A percentile compares a stretch with the other conserved stretches of the same genome.
Conservation (phyloP, 2,329 filamentous ascomycete species). For the Penicillium sp. region DNA sequence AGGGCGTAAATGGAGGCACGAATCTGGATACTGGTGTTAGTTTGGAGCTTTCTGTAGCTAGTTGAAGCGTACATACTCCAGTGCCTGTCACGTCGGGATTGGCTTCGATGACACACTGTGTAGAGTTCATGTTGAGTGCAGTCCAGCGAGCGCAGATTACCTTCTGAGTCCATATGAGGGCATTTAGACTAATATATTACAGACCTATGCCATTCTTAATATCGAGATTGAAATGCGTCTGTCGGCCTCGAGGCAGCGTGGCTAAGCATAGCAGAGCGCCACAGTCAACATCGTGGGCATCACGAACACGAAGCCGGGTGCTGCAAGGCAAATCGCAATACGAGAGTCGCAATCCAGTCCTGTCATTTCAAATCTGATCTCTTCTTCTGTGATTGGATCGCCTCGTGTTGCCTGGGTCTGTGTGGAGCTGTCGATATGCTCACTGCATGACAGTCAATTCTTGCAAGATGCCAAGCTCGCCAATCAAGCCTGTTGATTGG, state of each 20-base stretch:
- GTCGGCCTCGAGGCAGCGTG: too few relatives aligned
- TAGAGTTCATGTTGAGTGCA: conserved; percentile 14
- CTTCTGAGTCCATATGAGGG: too few relatives aligned
- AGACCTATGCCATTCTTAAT: too few relatives aligned
- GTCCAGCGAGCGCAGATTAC: too few relatives aligned
- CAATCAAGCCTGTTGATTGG: too few relatives aligned
- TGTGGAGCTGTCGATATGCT: conserved; percentile 7
- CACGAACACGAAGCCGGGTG: background rate
- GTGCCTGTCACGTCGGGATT: conserved; percentile 15
- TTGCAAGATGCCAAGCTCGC: too few relatives aligned
- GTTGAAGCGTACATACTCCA: conserved; percentile 17
- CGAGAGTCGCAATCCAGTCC: background rate
- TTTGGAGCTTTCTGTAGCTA: too few relatives aligned
- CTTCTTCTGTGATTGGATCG: conserved; percentile 10
- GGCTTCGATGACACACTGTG: conserved; percentile 14
- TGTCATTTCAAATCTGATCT: background rate
- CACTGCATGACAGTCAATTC: conserved; percentile 6
- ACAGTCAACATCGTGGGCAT: background rate
- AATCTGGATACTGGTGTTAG: conserved; percentile 8
- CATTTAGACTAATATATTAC: too few relatives aligned
- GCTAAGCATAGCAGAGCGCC: conserved; percentile 2
- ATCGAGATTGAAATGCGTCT: too few relatives aligned
- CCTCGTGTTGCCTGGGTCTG: background rate
- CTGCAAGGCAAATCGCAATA: too few relatives aligned
- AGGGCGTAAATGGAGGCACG: conserved; percentile 16